Evolutionary conservation across 1,284 basidiomycete genomes (phyloP), one percentile per base, ranked within the genome.

Genomic region (Trametes hirsuta): DNA sequence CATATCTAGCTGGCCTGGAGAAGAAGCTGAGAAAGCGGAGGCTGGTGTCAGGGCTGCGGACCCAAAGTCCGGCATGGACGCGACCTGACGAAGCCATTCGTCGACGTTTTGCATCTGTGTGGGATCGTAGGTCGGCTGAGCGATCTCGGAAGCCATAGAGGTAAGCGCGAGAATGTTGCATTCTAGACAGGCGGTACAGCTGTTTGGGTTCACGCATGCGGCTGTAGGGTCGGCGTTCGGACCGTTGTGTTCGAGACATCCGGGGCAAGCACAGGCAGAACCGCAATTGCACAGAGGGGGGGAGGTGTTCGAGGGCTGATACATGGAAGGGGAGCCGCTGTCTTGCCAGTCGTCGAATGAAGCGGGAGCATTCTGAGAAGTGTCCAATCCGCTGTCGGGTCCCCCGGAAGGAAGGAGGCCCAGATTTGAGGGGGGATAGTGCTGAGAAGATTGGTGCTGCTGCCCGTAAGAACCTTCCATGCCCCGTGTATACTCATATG

Each of bases 181-280:
- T 58, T 86, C 84, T 2, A 88, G 72, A 61, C 87, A 90, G 22
- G 81, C 77, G 2, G 74, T 72, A 61, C 88, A 88, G 0, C 73
- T 70, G 25, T 69, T 70, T 0, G 85, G 82, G 59, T 82, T 81
- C 1, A 68, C 63, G 63, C 84, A 83, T 0, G 74, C 64, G 0
- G 74, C 75, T 30, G 67, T 68, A 30, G 75, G 69, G 35, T 76
- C 71, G 4, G 72, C 63, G 4, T 72, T 68, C 6, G 74, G 64
- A 10, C 68, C 77, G n/a, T 71, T 77, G 57, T 86, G 85, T 34
- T 82, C 74, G 45, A 76, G 69, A 61, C 84, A 87, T 3, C 83
- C 81, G 2, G 81, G 77, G 56, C 84, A 86, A 21, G 76, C 70
- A 67, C 85, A 87, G 2, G 72, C 71, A 39, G 81, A 77, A 21